Evolutionary conservation across 768 basidiomycete genomes (phyloP).

Genomic region (Botryobasidium botryosum): DNA sequence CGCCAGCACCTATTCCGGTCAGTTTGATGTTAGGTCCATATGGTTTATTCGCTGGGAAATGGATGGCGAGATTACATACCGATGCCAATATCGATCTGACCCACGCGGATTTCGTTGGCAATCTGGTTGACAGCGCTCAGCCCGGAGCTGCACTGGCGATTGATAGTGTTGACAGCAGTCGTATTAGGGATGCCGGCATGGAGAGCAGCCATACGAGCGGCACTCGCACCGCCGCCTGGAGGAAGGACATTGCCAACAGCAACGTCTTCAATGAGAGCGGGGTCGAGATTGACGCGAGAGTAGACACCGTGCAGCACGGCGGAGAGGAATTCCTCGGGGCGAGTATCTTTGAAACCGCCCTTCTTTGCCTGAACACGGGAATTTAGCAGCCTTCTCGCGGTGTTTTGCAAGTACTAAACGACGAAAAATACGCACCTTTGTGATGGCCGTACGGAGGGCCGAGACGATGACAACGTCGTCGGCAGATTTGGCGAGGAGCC

Average conservation of each 20-base stretch:
- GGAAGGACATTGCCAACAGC: constrained; percentile 80
- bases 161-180: constrained; percentile 61
- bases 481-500: constrained; percentile 51
- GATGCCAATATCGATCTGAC: constrained; percentile 81
- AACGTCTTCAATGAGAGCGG: constrained; percentile 68
- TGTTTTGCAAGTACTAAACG: too few species aligned
- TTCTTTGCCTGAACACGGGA: constrained; percentile 41
- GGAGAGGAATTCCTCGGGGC: constrained; percentile 65
- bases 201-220: constrained; percentile 75
- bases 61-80: constrained; percentile 30
- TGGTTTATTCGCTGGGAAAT: not conserved
- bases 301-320: constrained; percentile 63
- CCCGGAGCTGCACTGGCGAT: constrained; percentile 83
- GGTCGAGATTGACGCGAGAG: constrained; percentile 50
- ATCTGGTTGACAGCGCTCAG: constrained; percentile 69
- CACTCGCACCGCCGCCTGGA: constrained; percentile 63
- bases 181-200: constrained; percentile 72
- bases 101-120: constrained; percentile 57
- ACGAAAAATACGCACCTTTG: constrained; percentile 41
- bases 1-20: constrained; percentile 46
- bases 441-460: constrained; percentile 80
- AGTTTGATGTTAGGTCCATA: not conserved
- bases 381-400: not conserved
- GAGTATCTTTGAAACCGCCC: constrained; percentile 83
- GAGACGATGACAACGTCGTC: constrained; percentile 83